phyloP scores from a whole-genome alignment of 148 eudicot genomes.

The Rheum nobile region DNA sequence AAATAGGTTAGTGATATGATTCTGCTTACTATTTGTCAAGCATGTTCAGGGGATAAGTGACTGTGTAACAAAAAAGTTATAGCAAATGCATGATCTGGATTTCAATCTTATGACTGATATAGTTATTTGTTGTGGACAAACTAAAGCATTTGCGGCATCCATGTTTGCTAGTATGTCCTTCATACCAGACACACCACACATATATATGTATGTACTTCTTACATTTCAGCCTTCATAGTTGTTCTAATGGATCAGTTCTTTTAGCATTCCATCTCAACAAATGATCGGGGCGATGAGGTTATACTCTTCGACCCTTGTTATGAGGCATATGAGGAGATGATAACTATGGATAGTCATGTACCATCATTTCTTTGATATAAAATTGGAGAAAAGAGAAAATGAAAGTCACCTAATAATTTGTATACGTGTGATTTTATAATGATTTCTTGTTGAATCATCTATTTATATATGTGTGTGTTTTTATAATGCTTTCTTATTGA shows the following conservation, averaged over 20 bases:
- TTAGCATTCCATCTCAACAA: constrained; percentile 25
- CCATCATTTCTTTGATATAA: constrained; percentile 16
- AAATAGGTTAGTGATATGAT: not conserved
- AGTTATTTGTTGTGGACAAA: constrained; percentile 84
- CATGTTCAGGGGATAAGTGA: constrained; percentile 92
- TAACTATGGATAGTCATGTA: constrained; percentile 73
- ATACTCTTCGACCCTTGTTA: constrained; percentile 75
- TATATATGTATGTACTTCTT: not conserved
- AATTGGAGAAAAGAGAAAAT: not conserved
- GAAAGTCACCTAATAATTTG: not conserved
- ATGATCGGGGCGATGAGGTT: constrained; percentile 83
- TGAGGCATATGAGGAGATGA: constrained; percentile 79
- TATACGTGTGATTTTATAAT: no score
- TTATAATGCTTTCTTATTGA: not conserved
- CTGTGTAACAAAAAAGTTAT: constrained; percentile 40
- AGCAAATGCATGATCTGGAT: constrained; percentile 50
- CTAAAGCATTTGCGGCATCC: constrained; percentile 85
- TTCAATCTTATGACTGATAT: constrained; percentile 60
- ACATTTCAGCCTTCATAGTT: not conserved
- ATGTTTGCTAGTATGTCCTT: constrained; percentile 60
- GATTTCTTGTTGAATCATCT: no score
- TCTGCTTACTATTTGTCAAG: constrained; percentile 21
- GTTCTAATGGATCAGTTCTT: not conserved
- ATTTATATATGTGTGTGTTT: not conserved
- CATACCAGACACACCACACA: not conserved